Percentiles rank a stretch among this genome's conserved stretches.
These are phyloP conservation scores for Scheffersomyces segobiensis DNA, from an alignment of 1,139 yeast species.

Conservation along the genomic window DNA sequence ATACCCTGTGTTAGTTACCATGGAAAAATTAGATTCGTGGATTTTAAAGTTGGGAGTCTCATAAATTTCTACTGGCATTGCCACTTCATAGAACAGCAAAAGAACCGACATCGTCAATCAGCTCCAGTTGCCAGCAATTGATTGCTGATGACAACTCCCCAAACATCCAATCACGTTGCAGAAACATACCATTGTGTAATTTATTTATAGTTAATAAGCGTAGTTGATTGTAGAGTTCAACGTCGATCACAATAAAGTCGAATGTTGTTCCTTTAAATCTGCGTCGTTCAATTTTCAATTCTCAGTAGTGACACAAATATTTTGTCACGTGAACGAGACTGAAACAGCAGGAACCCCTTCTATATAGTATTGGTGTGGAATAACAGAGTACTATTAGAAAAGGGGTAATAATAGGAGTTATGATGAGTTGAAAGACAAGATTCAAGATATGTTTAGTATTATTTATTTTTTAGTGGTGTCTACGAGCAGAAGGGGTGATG, in stretches of 20 bases:
- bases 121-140: not conserved
- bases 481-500: not conserved
- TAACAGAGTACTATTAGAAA: not conserved
- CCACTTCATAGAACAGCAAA: not conserved
- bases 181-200: not conserved
- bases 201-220: not conserved
- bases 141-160: not conserved
- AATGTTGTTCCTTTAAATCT: not conserved
- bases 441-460: too few relatives aligned
- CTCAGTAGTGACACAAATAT: not conserved
- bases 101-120: not conserved
- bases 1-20: slow-evolving; percentile 9
- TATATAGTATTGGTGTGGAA: not conserved
- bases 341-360: not conserved
- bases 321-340: not conserved
- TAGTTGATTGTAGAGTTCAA: not conserved
- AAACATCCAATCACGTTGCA: not conserved
- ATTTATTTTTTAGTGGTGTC: not conserved
- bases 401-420: not conserved
- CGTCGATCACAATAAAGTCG: not conserved
- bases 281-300: not conserved
- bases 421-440: not conserved
- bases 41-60: not conserved
- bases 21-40: not conserved
- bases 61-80: not conserved